Conservation (phyloP, 2,329 filamentous ascomycete genomes). For the Decorospora gaudefroyi region DNA sequence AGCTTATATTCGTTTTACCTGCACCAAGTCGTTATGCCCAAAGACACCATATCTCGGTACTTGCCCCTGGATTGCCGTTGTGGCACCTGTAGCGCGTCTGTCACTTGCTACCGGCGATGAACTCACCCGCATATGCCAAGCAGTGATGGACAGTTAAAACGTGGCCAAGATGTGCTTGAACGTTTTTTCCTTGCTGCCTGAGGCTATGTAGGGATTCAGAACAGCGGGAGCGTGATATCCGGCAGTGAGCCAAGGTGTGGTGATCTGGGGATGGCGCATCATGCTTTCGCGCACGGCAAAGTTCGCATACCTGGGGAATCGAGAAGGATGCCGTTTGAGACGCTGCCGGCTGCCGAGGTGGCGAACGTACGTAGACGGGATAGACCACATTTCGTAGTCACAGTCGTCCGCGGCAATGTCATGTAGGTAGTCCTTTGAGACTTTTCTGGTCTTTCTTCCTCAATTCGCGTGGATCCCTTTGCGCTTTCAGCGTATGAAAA, state of each 20-base stretch:
- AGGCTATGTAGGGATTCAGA: slow-evolving; percentile 25
- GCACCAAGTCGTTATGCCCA: slow-evolving; percentile 3
- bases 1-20: slow-evolving; percentile 34
- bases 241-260: slow-evolving; percentile 23
- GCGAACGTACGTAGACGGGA: not conserved
- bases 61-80: slow-evolving; percentile 24
- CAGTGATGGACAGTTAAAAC: slow-evolving; percentile 28
- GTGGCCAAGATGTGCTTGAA: slow-evolving; percentile 38
- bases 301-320: slow-evolving; percentile 1
- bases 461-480: no score
- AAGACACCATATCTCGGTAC: slow-evolving; percentile 11
- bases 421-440: no score
- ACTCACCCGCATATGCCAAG: slow-evolving; percentile 35
- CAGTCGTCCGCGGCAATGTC: no score
- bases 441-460: no score
- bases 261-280: slow-evolving; percentile 11
- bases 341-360: slow-evolving; percentile 4
- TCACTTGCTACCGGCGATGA: slow-evolving; percentile 20
- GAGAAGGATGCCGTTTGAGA: slow-evolving; percentile 10
- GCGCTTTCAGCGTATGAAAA: no score
- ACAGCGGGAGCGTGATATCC: slow-evolving; percentile 24
- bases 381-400: no score
- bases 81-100: slow-evolving; percentile 21
- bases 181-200: slow-evolving; percentile 19
- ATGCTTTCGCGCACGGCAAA: slow-evolving; percentile 18